Evolutionary conservation across 768 basidiomycete genomes (phyloP).

Genomic region (Leccinum variicolor): DNA sequence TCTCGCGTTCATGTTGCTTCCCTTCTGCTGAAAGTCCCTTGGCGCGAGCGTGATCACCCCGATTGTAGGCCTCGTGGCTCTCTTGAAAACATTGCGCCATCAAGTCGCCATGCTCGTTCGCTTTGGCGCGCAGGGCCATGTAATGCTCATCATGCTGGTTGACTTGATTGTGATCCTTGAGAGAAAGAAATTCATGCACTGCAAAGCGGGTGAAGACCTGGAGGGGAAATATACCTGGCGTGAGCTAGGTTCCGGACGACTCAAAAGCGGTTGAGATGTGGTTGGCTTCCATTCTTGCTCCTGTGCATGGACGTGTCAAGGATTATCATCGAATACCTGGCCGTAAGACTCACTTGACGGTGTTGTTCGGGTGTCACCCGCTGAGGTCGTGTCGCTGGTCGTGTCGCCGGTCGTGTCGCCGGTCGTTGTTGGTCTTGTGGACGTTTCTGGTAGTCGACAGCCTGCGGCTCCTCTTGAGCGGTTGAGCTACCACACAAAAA

Average conservation of each 20-base stretch:
- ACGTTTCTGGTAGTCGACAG: slow-evolving; percentile 1
- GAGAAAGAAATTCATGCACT: slow-evolving; percentile 4
- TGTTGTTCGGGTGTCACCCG: slow-evolving; percentile 1
- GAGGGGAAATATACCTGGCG: slow-evolving; percentile 14
- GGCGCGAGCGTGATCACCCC: slow-evolving; percentile 72
- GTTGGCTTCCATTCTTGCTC: slow-evolving; percentile 15
- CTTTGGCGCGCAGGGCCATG: slow-evolving; percentile 63
- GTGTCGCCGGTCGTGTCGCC: slow-evolving; percentile 2
- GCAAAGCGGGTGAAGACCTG: background rate
- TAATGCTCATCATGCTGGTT: slow-evolving; percentile 76
- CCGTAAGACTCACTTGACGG: slow-evolving; percentile 15
- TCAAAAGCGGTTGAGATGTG: slow-evolving; percentile 3
- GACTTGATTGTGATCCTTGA: slow-evolving; percentile 51
- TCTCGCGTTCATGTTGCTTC: slow-evolving; percentile 71
- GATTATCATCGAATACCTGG: background rate
- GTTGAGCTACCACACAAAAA: slow-evolving; percentile 24
- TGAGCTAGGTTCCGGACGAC: slow-evolving; percentile 11
- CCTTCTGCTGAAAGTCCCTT: slow-evolving; percentile 82
- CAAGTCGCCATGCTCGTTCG: slow-evolving; percentile 73
- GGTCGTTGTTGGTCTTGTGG: slow-evolving; percentile 6
- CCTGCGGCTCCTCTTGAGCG: slow-evolving; percentile 8
- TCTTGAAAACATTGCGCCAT: slow-evolving; percentile 71
- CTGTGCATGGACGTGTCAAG: slow-evolving; percentile 8
- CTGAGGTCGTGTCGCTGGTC: slow-evolving; percentile 1
- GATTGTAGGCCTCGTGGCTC: slow-evolving; percentile 72